A percentile compares a stretch with the other conserved stretches of the same genome.
Evolutionary conservation across 345 rosid genomes (phyloP).

Genomic region (Laguncularia racemosa): DNA sequence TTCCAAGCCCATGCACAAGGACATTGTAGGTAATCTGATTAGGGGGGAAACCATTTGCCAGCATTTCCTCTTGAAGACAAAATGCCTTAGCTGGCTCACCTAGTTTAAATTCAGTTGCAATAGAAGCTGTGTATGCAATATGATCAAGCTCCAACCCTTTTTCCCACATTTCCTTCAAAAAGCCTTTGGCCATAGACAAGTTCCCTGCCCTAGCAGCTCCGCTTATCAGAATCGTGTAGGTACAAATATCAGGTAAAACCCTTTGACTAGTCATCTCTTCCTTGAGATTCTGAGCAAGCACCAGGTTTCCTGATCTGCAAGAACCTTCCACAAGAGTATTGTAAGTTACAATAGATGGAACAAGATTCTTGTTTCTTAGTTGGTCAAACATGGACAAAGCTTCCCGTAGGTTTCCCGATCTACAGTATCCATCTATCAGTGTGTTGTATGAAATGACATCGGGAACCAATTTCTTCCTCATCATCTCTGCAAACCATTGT

Average conservation of each 20-base stretch:
- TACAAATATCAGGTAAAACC: slow-evolving; percentile 49
- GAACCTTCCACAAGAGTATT: slow-evolving; percentile 62
- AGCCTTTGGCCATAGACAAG: slow-evolving; percentile 31
- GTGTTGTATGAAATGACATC: slow-evolving; percentile 66
- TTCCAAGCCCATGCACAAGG: slow-evolving; percentile 39
- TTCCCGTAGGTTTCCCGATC: slow-evolving; percentile 39
- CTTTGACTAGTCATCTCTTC: slow-evolving; percentile 44
- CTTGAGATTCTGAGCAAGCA: slow-evolving; percentile 48
- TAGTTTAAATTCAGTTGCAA: slow-evolving; percentile 42
- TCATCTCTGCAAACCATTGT: slow-evolving; percentile 30
- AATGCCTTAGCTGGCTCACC: slow-evolving; percentile 41
- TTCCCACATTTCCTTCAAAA: slow-evolving; percentile 52
- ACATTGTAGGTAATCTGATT: slow-evolving; percentile 53
- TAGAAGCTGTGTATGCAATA: slow-evolving; percentile 40
- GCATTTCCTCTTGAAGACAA: slow-evolving; percentile 57
- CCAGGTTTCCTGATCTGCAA: slow-evolving; percentile 51
- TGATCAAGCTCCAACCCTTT: slow-evolving; percentile 49
- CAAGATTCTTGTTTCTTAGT: slow-evolving; percentile 28
- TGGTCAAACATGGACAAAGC: slow-evolving; percentile 59
- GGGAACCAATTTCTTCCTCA: slow-evolving; percentile 31
- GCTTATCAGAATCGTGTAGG: slow-evolving; percentile 56
- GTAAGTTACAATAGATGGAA: slow-evolving; percentile 47
- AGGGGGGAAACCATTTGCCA: slow-evolving; percentile 34
- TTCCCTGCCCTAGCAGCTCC: slow-evolving; percentile 50
- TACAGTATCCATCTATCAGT: slow-evolving; percentile 53